Conservation (phyloP, 768 basidiomycete genomes). For the Termitomyces eurrhizus region DNA sequence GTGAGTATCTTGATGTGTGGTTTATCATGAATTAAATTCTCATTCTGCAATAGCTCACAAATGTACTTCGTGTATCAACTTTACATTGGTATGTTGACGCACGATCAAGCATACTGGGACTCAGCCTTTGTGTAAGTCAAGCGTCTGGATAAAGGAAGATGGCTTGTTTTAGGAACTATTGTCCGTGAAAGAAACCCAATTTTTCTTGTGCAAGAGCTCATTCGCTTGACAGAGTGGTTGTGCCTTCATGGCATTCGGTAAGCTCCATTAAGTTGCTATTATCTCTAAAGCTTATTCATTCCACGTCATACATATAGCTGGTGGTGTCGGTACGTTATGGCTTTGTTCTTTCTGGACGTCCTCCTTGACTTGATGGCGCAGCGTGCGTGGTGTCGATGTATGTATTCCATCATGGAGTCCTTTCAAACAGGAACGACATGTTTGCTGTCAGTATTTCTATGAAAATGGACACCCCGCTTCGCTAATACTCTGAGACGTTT, state of each 20-base stretch:
- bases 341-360: neutral
- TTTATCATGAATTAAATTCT: neutral
- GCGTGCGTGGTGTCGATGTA: constrained; percentile 34
- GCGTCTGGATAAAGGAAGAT: constrained; percentile 21
- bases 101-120: neutral
- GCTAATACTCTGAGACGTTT: neutral
- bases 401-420: constrained; percentile 31
- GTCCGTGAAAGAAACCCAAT: constrained; percentile 16
- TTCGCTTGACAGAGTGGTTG: constrained; percentile 18
- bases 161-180: constrained; percentile 25
- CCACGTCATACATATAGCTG: constrained; percentile 15
- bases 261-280: neutral
- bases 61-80: constrained; percentile 41
- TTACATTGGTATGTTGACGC: constrained; percentile 24
- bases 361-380: constrained; percentile 3
- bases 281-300: neutral
- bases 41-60: constrained; percentile 1
- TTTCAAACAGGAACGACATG: constrained; percentile 22
- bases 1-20: constrained; percentile 20
- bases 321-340: constrained; percentile 23
- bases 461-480: neutral
- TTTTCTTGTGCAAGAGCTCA: neutral
- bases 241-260: constrained; percentile 29
- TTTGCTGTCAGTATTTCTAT: constrained; percentile 24
- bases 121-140: constrained; percentile 18